Base-by-base conservation (phyloP, 257 asterid genomes). In the Striga asiatica region DNA sequence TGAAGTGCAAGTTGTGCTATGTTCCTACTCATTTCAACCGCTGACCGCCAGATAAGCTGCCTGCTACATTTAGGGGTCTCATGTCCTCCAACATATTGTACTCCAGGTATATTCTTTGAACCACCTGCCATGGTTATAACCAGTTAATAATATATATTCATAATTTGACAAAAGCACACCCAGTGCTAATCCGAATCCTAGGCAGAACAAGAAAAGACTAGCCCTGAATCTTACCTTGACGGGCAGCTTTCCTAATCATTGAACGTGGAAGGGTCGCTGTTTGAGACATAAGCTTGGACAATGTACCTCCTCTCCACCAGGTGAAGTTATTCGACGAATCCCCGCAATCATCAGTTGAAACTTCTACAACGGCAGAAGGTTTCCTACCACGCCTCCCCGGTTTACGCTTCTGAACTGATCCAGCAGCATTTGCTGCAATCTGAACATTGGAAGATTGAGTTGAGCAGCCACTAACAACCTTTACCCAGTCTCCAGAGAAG, bases 351-450 rank as follows among this genome's bases (percentile, higher is more conserved):
- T 79, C 80, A 56, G 55, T 66, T 57, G 60, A 56, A 59, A 65
- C 74, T 72, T 84, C 85, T 2, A 62, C 66, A 42, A 52, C 38
- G 60, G 50, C 58, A 58, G 81, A 23, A 45, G 74, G 66, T 65
- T 80, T 88, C 75, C 82, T 79, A 65, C 88, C 88, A 64, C 81
- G 86, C 58, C 89, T 78, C 51, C 97, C 92, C 45, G 94, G 91
- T 58, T 67, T 76, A 60, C 81, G 78, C 68, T 82, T 88, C 68
- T 84, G 85, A 54, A 73, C 68, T 38, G 88, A 88, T 58, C 76
- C 84, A 69, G 72, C 69, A 66, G 74, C 78, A 70, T 22, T 71
- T 29, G 70, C 46, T 54, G 75, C 71, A 67, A 59, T 68, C 61
- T 70, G 83, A 57, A 70, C 65, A 56, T 72, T 50, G 28, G 81